Evolutionary conservation across 2,329 filamentous ascomycete genomes (phyloP).

Genomic region (Cercospora sojina): DNA sequence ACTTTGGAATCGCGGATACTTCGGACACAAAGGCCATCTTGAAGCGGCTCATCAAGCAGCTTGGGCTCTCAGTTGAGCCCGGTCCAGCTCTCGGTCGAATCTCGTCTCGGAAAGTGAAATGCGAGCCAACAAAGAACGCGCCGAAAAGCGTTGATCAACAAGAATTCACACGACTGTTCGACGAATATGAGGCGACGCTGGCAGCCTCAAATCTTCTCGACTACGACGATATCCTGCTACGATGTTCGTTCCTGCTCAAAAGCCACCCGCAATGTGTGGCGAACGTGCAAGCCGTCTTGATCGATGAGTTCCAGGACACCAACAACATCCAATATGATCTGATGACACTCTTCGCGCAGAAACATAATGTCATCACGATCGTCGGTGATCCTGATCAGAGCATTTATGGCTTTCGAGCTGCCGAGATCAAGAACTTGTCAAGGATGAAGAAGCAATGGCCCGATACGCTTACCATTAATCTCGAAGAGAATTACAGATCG

Average conservation of each 20-base stretch:
- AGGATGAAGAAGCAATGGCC: slow-evolving; percentile 75
- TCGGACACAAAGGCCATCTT: slow-evolving; percentile 77
- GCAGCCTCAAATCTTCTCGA: slow-evolving; percentile 78
- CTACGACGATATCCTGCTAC: slow-evolving; percentile 87
- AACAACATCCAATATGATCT: slow-evolving; percentile 93
- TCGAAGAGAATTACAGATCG: slow-evolving; percentile 94
- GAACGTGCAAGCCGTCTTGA: slow-evolving; percentile 86
- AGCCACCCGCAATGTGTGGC: slow-evolving; percentile 75
- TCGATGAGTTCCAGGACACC: slow-evolving; percentile 97
- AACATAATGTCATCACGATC: slow-evolving; percentile 75
- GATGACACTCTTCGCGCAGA: slow-evolving; percentile 81
- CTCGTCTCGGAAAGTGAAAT: slow-evolving; percentile 59
- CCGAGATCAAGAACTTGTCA: slow-evolving; percentile 83
- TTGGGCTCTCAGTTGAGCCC: slow-evolving; percentile 67
- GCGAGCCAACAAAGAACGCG: slow-evolving; percentile 48
- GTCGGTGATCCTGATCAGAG: slow-evolving; percentile 97
- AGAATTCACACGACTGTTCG: slow-evolving; percentile 67
- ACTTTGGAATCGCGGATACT: slow-evolving; percentile 88
- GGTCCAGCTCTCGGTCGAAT: slow-evolving; percentile 73
- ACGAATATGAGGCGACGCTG: slow-evolving; percentile 75
- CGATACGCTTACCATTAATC: slow-evolving; percentile 74
- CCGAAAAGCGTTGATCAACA: slow-evolving; percentile 56
- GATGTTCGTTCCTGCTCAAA: slow-evolving; percentile 75
- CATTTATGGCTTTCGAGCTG: slow-evolving; percentile 93
- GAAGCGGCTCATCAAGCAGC: slow-evolving; percentile 76